Percentiles rank a stretch among this genome's conserved stretches.
phyloP scores from a whole-genome alignment of 164 flowering plant species.

The Taxillus chinensis region DNA sequence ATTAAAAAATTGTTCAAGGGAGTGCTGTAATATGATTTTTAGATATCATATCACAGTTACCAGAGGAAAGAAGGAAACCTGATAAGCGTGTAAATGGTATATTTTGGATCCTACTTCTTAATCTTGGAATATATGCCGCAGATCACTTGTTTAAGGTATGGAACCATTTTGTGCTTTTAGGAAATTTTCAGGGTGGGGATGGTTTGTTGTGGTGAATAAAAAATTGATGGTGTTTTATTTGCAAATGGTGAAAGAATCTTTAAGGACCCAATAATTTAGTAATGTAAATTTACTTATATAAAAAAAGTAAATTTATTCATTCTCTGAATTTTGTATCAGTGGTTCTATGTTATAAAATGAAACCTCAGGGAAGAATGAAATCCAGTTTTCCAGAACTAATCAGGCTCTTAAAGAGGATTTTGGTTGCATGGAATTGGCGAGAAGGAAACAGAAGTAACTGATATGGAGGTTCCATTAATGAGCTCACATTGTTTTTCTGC shows the following conservation, averaged over 20 bases:
- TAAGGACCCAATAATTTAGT: too few species aligned
- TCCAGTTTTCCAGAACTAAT: too few species aligned
- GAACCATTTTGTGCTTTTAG: not conserved
- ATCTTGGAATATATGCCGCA: slow-evolving; percentile 67
- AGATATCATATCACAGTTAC: slow-evolving; percentile 73
- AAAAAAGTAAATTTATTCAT: too few species aligned
- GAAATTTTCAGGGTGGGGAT: too few species aligned
- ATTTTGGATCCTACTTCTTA: slow-evolving; percentile 85
- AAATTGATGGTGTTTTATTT: too few species aligned
- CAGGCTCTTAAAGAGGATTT: too few species aligned
- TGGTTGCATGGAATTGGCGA: not conserved
- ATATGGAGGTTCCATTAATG: not conserved
- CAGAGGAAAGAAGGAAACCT: slow-evolving; percentile 34
- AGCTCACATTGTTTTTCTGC: slow-evolving; percentile 3
- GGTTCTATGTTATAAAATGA: too few species aligned
- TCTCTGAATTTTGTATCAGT: too few species aligned
- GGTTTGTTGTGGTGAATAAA: too few species aligned
- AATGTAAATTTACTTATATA: too few species aligned
- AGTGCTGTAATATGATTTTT: slow-evolving; percentile 12
- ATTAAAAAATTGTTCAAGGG: not conserved
- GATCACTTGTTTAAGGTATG: slow-evolving; percentile 82
- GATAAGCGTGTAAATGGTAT: slow-evolving; percentile 70
- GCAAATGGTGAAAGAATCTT: too few species aligned
- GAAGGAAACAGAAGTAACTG: not conserved
- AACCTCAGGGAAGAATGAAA: too few species aligned